These are phyloP conservation scores for Asterophora lycoperdoides DNA, from an alignment of 768 basidiomycete species.

Conservation along the genomic window DNA sequence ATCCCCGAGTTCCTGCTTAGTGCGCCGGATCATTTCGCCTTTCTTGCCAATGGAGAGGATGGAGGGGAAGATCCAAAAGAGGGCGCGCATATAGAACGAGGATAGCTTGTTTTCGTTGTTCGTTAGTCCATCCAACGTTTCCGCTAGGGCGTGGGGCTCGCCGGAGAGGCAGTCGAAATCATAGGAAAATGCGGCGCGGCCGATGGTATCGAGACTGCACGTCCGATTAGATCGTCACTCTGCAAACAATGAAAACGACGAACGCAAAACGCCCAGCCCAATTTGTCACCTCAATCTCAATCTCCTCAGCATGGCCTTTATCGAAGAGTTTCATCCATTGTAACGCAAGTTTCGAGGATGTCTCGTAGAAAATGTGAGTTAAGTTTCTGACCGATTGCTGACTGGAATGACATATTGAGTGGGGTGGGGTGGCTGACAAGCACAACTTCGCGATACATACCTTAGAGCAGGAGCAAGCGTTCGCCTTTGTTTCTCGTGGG, in stretches of 20 bases:
- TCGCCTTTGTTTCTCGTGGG: conserved; percentile 52
- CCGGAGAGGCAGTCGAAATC: conserved; percentile 56
- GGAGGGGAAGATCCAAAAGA: conserved; percentile 58
- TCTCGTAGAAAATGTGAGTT: conserved; percentile 51
- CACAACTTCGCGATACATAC: conserved; percentile 24
- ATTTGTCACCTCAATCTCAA: conserved; percentile 50
- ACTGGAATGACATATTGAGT: conserved; percentile 23
- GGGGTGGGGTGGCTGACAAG: conserved; percentile 1
- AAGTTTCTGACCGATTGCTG: conserved; percentile 51
- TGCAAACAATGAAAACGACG: conserved; percentile 17
- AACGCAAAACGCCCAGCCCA: conserved; percentile 63
- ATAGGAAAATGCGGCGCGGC: conserved; percentile 58
- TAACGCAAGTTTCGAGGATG: conserved; percentile 44
- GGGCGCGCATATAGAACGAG: conserved; percentile 60
- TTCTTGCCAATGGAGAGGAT: conserved; percentile 54
- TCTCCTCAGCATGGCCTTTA: conserved; percentile 31
- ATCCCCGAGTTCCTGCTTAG: conserved; percentile 50
- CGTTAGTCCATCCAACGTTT: conserved; percentile 55
- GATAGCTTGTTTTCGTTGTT: conserved; percentile 54
- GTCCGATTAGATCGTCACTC: conserved; percentile 5
- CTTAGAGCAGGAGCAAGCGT: conserved; percentile 54
- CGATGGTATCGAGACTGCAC: conserved; percentile 52
- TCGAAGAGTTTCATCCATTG: conserved; percentile 50
- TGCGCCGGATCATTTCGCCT: conserved; percentile 51
- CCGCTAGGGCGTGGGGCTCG: conserved; percentile 42